These are phyloP conservation scores for Anthoceros angustus DNA, from an alignment of 225 moss, liverwort and hornwort species.

Conservation along the genomic window DNA sequence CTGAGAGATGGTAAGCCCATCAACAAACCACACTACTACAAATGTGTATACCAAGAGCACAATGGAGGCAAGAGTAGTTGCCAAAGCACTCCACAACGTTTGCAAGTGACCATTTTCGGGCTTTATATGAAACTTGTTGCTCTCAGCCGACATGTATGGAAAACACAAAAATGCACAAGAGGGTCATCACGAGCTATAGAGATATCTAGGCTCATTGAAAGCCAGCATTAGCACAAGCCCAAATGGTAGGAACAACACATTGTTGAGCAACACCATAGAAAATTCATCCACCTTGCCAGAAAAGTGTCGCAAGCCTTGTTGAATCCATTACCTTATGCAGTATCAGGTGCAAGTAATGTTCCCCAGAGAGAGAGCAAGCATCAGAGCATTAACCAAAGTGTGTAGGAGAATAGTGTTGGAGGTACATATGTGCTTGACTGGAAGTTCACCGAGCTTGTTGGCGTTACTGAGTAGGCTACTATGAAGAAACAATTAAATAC, in stretches of 20 bases:
- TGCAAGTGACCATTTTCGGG: neutral
- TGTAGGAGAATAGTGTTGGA: neutral
- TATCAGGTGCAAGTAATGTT: slow-evolving; percentile 45
- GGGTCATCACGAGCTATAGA: slow-evolving; percentile 53
- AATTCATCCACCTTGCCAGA: slow-evolving; percentile 76
- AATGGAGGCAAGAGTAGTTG: slow-evolving; percentile 65
- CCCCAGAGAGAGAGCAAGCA: neutral
- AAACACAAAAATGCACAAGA: slow-evolving; percentile 77
- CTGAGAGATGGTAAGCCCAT: slow-evolving; percentile 85
- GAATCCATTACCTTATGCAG: slow-evolving; percentile 94
- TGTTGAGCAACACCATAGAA: slow-evolving; percentile 91
- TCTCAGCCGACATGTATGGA: slow-evolving; percentile 56
- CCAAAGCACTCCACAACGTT: slow-evolving; percentile 62
- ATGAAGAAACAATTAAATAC: slow-evolving; percentile 91
- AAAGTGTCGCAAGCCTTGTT: slow-evolving; percentile 70
- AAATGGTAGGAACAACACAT: slow-evolving; percentile 78
- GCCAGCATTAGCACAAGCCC: slow-evolving; percentile 60
- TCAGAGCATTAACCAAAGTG: no score
- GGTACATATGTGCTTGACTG: neutral
- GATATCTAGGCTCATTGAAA: slow-evolving; percentile 46
- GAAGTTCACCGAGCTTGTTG: slow-evolving; percentile 5
- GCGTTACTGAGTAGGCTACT: slow-evolving; percentile 77
- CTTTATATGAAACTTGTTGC: slow-evolving; percentile 71
- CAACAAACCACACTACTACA: slow-evolving; percentile 87
- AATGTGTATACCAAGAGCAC: slow-evolving; percentile 88